Percentiles rank a stretch among this genome's conserved stretches.
These are phyloP conservation scores for Eleusine indica DNA, from an alignment of 176 grass and related monocot genomes.

Conservation along the genomic window DNA sequence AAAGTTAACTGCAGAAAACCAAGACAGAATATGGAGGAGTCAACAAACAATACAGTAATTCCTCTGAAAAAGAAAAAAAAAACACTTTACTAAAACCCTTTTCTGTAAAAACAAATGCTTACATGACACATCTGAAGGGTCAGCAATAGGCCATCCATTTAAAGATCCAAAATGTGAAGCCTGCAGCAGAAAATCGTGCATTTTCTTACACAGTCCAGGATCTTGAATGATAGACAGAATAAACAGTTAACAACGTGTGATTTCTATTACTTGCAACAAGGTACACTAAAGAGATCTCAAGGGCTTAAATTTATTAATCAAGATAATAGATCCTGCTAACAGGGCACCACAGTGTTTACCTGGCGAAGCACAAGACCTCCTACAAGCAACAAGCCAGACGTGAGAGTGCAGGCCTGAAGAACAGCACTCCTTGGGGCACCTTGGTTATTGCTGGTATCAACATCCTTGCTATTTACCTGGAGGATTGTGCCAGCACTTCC, in stretches of 20 bases:
- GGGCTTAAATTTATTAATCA: not conserved
- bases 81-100: constrained; percentile 1
- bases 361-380: constrained; percentile 59
- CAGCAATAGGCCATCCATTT: constrained; percentile 62
- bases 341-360: constrained; percentile 41
- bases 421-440: constrained; percentile 60
- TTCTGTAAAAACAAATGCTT: constrained; percentile 18
- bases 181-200: constrained; percentile 33
- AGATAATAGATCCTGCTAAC: not conserved
- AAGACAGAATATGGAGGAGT: not conserved
- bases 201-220: not conserved
- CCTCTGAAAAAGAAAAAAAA: not conserved
- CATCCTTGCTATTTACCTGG: constrained; percentile 22
- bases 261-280: not conserved
- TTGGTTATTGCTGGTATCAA: constrained; percentile 25
- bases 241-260: not conserved
- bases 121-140: constrained; percentile 64
- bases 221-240: constrained; percentile 13
- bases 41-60: not conserved
- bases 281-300: not conserved
- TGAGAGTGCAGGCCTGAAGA: constrained; percentile 72
- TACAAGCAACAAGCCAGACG: constrained; percentile 60
- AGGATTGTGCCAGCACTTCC: constrained; percentile 24
- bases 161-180: constrained; percentile 58
- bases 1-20: constrained; percentile 65